Evolutionary conservation across 106 monocot species (phyloP), one percentile per base, ranked within the genome.

Genomic region (Allium cepa): DNA sequence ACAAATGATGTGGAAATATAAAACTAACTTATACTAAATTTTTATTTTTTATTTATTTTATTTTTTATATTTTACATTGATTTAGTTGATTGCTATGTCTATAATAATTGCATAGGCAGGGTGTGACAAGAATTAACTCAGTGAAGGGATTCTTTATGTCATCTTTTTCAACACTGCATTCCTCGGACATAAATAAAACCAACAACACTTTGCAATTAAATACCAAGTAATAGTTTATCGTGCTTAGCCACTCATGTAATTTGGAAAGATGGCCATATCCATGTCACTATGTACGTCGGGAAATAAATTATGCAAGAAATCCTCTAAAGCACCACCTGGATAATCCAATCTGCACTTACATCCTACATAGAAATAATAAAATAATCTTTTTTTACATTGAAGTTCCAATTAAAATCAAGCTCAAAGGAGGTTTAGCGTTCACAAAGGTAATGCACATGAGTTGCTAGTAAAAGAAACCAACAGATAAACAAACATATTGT

Each of bases 211-310:
- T 36, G 5, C 5, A 36, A 36, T 36, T 3, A 36, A 36, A 36
- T 36, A 36, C 36, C 36, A 36, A 36, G 4, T 36, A 36, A 36
- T 2, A 1, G 36, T 36, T 36, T 36, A 0, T 36, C 36, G n/a
- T 18, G 9, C 36, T 57, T 57, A 64, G 47, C 10, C 17, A 78
- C 96, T 86, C 73, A 97, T 92, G 86, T 97, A 97, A 71, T 92
- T 97, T 61, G 97, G 92, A 80, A 97, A 97, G 55, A 97, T 81
- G 85, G 90, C 92, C 79, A 92, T 84, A 57, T 97, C 97, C 77
- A 90, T 89, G 80, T 97, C 80, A 63, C 51, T 67, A 61, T 92
- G 87, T 47, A 92, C 81, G 75, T 92, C 89, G 36, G 65, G 52
- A 45, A 97, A 79, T 60, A 97, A 79, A 46, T 75, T 59, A 66